Conservation (phyloP, 1,284 basidiomycete species). For the Taiwanofungus camphoratus region DNA sequence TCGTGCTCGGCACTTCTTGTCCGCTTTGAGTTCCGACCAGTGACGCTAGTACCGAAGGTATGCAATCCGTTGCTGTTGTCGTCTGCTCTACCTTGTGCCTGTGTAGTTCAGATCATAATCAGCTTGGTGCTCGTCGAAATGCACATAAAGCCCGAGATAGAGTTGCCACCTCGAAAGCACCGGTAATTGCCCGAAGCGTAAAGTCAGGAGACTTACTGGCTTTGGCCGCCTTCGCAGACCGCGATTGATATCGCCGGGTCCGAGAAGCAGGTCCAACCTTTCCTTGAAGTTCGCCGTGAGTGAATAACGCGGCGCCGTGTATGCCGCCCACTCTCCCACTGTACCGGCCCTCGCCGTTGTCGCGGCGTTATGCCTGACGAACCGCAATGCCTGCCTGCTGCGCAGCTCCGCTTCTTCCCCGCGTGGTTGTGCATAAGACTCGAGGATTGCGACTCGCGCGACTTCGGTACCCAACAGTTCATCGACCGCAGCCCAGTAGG, state of each 20-base stretch:
- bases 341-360: slow-evolving; percentile 5
- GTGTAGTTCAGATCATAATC: not conserved
- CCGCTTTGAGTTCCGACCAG: slow-evolving; percentile 1
- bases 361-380: not conserved
- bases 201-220: slow-evolving; percentile 11
- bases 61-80: not conserved
- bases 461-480: slow-evolving; percentile 1
- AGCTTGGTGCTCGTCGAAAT: not conserved
- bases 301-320: slow-evolving; percentile 18
- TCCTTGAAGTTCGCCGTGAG: slow-evolving; percentile 21
- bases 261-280: slow-evolving; percentile 18
- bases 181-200: too few species aligned
- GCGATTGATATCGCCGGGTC: slow-evolving; percentile 19
- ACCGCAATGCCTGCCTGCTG: not conserved
- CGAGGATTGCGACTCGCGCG: not conserved
- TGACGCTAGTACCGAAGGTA: not conserved
- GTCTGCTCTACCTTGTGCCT: not conserved
- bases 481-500: slow-evolving; percentile 1
- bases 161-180: too few species aligned
- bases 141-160: too few species aligned
- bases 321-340: slow-evolving; percentile 7
- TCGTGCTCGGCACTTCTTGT: slow-evolving; percentile 3
- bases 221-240: slow-evolving; percentile 16
- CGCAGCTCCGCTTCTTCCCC: not conserved
- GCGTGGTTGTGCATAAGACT: slow-evolving; percentile 3